These are phyloP conservation scores for Peronospora farinosa DNA, from an alignment of 352 stramenopile species.

Conservation along the genomic window DNA sequence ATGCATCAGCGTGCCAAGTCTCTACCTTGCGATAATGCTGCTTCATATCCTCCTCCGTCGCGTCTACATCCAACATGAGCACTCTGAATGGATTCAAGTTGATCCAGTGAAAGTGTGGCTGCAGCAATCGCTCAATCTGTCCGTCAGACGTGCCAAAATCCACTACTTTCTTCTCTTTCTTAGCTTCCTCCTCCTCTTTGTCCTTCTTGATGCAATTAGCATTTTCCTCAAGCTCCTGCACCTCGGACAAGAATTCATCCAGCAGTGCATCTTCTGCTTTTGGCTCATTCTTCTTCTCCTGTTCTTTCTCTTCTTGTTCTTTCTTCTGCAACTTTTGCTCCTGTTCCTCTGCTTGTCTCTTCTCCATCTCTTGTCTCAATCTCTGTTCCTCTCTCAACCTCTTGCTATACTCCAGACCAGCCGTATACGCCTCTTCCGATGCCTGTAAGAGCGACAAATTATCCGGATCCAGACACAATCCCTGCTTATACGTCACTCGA, in stretches of 20 bases:
- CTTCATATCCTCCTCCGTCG: conserved; percentile 86
- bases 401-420: conserved; percentile 62
- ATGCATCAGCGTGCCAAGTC: not conserved
- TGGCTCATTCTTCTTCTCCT: conserved; percentile 19
- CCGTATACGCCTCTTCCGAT: conserved; percentile 61
- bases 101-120: conserved; percentile 80
- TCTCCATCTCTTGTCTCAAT: conserved; percentile 32
- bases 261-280: conserved; percentile 59
- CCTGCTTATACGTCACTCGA: conserved; percentile 61
- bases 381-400: conserved; percentile 46
- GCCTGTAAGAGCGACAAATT: conserved; percentile 63
- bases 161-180: conserved; percentile 47
- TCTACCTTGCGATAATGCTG: conserved; percentile 85
- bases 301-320: conserved; percentile 10
- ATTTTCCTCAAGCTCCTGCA: conserved; percentile 75
- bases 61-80: conserved; percentile 82
- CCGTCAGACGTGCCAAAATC: conserved; percentile 67
- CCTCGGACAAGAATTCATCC: conserved; percentile 77
- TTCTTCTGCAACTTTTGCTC: conserved; percentile 14
- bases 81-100: conserved; percentile 87
- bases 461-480: conserved; percentile 58
- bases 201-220: conserved; percentile 76
- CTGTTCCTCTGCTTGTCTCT: conserved; percentile 18
- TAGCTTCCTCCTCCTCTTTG: conserved; percentile 16
- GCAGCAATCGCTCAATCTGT: conserved; percentile 56